These are phyloP conservation scores for Alloteropsis angusta DNA, from an alignment of 202 grass and related monocot genomes.

Conservation along the genomic window DNA sequence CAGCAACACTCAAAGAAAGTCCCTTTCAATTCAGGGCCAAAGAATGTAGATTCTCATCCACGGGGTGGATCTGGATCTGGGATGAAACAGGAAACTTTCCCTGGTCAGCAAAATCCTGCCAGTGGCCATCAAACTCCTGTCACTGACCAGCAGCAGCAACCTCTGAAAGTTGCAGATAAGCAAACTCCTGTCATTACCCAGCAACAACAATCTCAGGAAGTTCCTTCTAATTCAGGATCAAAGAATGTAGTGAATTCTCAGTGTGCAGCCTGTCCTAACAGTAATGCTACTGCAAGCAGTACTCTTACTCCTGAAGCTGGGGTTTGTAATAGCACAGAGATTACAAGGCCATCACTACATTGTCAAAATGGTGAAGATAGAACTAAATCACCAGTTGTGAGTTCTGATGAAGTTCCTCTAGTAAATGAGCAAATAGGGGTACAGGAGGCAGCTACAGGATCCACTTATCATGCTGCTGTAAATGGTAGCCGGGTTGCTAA, in stretches of 20 bases:
- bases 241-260: conserved; percentile 16
- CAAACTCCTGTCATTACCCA: not conserved
- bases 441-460: not conserved
- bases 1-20: not conserved
- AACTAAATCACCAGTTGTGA: conserved; percentile 9
- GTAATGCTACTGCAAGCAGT: not conserved
- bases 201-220: not conserved
- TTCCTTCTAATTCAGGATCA: conserved; percentile 4
- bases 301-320: conserved; percentile 1
- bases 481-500: not conserved
- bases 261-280: not conserved
- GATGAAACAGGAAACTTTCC: not conserved
- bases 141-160: not conserved
- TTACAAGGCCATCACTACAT: not conserved
- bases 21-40: not conserved
- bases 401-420: conserved; percentile 17
- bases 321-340: not conserved
- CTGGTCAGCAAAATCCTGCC: not conserved
- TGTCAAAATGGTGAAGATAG: conserved; percentile 14
- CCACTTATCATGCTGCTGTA: not conserved
- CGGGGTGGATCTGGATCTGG: not conserved
- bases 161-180: not conserved
- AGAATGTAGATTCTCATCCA: not conserved
- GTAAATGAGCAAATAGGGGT: not conserved
- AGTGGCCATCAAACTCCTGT: not conserved